A percentile compares a stretch with the other conserved stretches of the same genome.
Conservation (phyloP, 106 monocot species). For the Iris macrosiphon region DNA sequence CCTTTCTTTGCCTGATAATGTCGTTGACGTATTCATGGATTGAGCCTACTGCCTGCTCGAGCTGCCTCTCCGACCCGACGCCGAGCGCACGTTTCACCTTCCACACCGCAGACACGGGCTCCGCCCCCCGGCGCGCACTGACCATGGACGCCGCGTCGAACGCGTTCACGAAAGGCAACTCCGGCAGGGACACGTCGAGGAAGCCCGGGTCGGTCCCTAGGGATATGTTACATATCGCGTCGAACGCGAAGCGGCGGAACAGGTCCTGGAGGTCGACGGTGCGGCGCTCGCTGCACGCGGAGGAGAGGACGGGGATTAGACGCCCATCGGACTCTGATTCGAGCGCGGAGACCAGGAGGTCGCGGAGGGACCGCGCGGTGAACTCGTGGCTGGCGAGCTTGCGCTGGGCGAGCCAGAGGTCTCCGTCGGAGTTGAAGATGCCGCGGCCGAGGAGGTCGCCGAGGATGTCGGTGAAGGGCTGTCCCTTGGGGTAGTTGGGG, state of each 20-base stretch:
- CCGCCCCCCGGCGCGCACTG: slow-evolving; percentile 14
- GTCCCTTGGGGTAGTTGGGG: slow-evolving; percentile 34
- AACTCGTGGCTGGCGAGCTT: slow-evolving; percentile 26
- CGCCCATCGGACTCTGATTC: neutral
- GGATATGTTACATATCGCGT: slow-evolving; percentile 13
- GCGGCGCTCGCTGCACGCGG: neutral
- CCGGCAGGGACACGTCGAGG: neutral
- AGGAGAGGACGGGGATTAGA: slow-evolving; percentile 10
- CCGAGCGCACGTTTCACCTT: slow-evolving; percentile 23
- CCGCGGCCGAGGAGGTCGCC: slow-evolving; percentile 31
- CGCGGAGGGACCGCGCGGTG: slow-evolving; percentile 16
- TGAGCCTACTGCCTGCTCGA: slow-evolving; percentile 10
- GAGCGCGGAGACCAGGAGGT: neutral
- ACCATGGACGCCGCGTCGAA: slow-evolving; percentile 30
- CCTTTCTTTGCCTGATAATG: slow-evolving; percentile 11
- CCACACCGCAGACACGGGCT: slow-evolving; percentile 14
- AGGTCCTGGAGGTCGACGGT: slow-evolving; percentile 15
- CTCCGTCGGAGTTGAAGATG: slow-evolving; percentile 27
- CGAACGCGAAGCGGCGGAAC: slow-evolving; percentile 12
- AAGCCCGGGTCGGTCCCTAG: slow-evolving; percentile 14
- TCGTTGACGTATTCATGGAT: slow-evolving; percentile 6
- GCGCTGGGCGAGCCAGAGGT: slow-evolving; percentile 23
- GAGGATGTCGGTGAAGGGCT: slow-evolving; percentile 26
- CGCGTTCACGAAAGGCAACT: slow-evolving; percentile 4
- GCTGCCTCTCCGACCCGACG: slow-evolving; percentile 18